These are phyloP conservation scores for Thecamonas trahens DNA, from an alignment of 78 protist species.

Conservation along the genomic window DNA sequence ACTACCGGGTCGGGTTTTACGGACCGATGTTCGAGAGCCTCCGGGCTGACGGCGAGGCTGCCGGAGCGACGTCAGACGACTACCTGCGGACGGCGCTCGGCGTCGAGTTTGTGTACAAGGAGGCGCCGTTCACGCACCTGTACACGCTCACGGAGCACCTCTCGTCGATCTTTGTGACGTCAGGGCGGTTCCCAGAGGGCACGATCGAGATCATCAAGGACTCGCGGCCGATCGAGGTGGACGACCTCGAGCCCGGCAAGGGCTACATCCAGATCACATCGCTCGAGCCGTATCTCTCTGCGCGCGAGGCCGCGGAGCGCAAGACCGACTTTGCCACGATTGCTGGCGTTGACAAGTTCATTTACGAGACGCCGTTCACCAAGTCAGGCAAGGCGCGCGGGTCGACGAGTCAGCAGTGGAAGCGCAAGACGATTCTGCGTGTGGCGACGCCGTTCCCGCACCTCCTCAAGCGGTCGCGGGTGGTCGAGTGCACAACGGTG, in stretches of 20 bases:
- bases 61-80: too few species aligned
- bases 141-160: not conserved
- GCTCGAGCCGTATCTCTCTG: not conserved
- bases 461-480: conserved; percentile 27
- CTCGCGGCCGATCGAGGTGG: not conserved
- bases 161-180: not conserved
- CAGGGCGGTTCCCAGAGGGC: not conserved
- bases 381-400: conserved; percentile 33
- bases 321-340: not conserved
- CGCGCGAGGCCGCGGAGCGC: not conserved
- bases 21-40: too few species aligned
- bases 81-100: too few species aligned
- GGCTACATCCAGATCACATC: not conserved
- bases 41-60: too few species aligned
- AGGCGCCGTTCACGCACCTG: not conserved
- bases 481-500: too few species aligned
- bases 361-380: conserved; percentile 41
- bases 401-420: conserved; percentile 37
- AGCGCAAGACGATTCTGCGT: conserved; percentile 27
- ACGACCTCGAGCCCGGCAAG: not conserved
- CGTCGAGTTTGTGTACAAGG: not conserved
- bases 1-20: not conserved
- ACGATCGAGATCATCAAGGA: not conserved
- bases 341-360: conserved; percentile 30
- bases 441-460: conserved; percentile 46